phyloP scores from a whole-genome alignment of 2,329 filamentous ascomycete genomes.

The Aspergillus sp. region DNA sequence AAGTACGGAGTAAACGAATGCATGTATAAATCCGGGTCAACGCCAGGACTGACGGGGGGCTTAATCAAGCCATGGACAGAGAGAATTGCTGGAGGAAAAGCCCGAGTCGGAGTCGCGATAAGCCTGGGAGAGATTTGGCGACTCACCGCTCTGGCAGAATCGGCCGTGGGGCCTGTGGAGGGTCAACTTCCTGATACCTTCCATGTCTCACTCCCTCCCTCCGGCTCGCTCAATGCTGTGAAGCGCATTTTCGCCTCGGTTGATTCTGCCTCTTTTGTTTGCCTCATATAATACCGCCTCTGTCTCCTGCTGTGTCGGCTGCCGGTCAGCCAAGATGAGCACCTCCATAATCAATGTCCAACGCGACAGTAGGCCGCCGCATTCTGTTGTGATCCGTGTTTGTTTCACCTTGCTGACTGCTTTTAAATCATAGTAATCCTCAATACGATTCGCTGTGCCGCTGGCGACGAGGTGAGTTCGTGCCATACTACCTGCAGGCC shows the following conservation, averaged over 20 bases:
- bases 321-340: conserved; percentile 56
- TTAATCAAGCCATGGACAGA: too few species aligned
- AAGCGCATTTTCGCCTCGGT: neutral
- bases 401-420: conserved; percentile 7
- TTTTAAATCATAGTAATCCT: conserved; percentile 52
- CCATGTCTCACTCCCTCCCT: too few species aligned
- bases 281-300: conserved; percentile 1
- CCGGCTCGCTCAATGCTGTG: neutral
- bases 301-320: conserved; percentile 12
- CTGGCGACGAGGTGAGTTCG: conserved; percentile 60
- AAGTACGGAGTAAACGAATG: too few species aligned
- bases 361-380: conserved; percentile 53
- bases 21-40: too few species aligned
- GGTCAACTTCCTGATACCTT: conserved; percentile 13
- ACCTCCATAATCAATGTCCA: conserved; percentile 78
- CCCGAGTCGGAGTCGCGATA: too few species aligned
- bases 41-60: too few species aligned
- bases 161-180: conserved; percentile 10
- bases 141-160: too few species aligned
- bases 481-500: conserved; percentile 15
- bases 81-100: too few species aligned
- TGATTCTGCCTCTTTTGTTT: neutral
- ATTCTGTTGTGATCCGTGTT: conserved; percentile 1
- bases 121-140: too few species aligned
- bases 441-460: conserved; percentile 65